A percentile compares a stretch with the other conserved stretches of the same genome.
phyloP scores from a whole-genome alignment of 2,329 filamentous ascomycete species.

The Ophiostoma triangulosporum region DNA sequence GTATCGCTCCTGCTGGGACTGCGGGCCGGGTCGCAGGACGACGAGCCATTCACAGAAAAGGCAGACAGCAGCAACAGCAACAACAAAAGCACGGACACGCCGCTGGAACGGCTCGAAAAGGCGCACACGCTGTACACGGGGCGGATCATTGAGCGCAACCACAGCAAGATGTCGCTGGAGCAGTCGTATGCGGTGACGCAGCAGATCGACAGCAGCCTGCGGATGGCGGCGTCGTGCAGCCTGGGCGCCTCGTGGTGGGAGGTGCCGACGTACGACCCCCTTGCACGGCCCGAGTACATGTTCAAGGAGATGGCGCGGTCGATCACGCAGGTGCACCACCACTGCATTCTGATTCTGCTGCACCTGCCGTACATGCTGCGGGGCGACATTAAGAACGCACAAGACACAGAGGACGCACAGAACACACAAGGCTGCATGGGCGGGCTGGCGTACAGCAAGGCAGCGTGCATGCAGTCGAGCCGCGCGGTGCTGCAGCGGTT shows the following conservation, averaged over 20 bases:
- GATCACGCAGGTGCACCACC: constrained; percentile 37
- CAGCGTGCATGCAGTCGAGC: constrained; percentile 34
- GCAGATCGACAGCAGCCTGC: constrained; percentile 34
- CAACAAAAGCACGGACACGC: constrained; percentile 18
- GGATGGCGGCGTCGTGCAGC: constrained; percentile 22
- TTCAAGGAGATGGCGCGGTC: constrained; percentile 22
- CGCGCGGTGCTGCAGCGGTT: constrained; percentile 37
- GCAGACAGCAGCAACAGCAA: background rate
- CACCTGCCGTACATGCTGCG: constrained; percentile 41
- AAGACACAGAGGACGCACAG: background rate
- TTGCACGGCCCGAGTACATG: constrained; percentile 13
- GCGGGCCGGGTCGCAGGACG: constrained; percentile 29
- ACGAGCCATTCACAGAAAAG: constrained; percentile 7
- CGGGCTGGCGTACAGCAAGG: constrained; percentile 32
- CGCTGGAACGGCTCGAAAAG: constrained; percentile 31
- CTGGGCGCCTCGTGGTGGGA: constrained; percentile 38
- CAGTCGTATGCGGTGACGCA: constrained; percentile 28
- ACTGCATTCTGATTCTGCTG: constrained; percentile 35
- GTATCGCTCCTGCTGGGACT: constrained; percentile 38
- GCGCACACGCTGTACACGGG: constrained; percentile 29
- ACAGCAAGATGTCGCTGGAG: constrained; percentile 25
- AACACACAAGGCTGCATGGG: background rate
- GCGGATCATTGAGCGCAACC: constrained; percentile 35
- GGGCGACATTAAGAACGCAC: constrained; percentile 1
- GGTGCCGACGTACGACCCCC: constrained; percentile 18